Percentiles rank a stretch among this genome's conserved stretches.
Conservation (phyloP, 2,329 filamentous ascomycete species). For the Aschersonia sp. region DNA sequence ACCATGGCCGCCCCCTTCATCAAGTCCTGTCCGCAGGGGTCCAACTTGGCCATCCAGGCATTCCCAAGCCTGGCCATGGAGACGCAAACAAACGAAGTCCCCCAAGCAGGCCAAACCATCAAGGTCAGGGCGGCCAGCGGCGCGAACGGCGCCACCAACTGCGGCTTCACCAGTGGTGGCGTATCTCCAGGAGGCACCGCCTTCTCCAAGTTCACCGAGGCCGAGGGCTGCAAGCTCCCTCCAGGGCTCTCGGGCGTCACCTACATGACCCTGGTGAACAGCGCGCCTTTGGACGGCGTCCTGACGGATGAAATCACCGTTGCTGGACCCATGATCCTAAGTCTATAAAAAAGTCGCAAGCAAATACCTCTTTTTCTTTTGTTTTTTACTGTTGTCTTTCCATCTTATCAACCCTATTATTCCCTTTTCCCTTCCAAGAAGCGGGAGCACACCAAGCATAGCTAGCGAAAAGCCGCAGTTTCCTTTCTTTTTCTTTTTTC, state of each 20-base stretch:
- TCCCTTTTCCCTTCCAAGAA: no score
- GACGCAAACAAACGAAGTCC: constrained; percentile 22
- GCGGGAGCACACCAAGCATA: no score
- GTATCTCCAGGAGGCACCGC: constrained; percentile 39
- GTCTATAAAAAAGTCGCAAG: constrained; percentile 13
- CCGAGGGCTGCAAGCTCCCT: constrained; percentile 44
- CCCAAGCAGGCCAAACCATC: constrained; percentile 15
- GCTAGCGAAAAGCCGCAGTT: no score
- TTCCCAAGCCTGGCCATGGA: constrained; percentile 43
- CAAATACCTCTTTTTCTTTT: neutral
- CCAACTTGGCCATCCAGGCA: constrained; percentile 44
- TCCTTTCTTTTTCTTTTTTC: no score
- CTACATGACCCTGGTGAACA: constrained; percentile 52
- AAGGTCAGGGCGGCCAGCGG: constrained; percentile 34
- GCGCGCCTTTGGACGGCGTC: constrained; percentile 31
- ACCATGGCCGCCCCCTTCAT: constrained; percentile 63
- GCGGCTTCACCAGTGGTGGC: constrained; percentile 52
- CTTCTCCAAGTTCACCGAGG: constrained; percentile 40
- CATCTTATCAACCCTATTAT: neutral
- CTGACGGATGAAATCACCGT: constrained; percentile 50
- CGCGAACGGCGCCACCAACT: constrained; percentile 33
- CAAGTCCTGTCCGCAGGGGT: constrained; percentile 52
- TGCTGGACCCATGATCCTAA: constrained; percentile 48
- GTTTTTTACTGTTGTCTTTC: neutral
- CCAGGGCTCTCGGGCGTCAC: constrained; percentile 47